phyloP scores from a whole-genome alignment of 2,329 filamentous ascomycete genomes.

The Cladosporium sp. region DNA sequence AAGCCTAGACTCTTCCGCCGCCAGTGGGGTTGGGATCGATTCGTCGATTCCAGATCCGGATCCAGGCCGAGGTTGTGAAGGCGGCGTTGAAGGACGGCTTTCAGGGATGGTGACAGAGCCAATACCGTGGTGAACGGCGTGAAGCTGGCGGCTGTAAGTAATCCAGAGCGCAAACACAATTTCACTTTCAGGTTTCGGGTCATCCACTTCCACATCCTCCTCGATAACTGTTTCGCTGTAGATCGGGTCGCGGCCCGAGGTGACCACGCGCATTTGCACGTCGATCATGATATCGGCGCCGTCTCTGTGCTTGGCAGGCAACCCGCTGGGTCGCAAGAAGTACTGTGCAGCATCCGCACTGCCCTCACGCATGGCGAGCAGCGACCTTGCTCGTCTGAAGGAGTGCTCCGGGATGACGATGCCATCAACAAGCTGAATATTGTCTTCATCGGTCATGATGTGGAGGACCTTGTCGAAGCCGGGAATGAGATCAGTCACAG shows the following conservation, averaged over 20 bases:
- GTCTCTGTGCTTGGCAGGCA: constrained; percentile 84
- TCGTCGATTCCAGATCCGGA: constrained; percentile 22
- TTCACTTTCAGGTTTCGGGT: constrained; percentile 62
- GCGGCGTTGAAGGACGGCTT: constrained; percentile 67
- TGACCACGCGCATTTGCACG: constrained; percentile 93
- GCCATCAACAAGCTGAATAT: constrained; percentile 81
- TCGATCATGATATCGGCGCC: constrained; percentile 91
- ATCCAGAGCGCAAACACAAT: constrained; percentile 96
- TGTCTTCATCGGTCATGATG: constrained; percentile 82
- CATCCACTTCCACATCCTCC: constrained; percentile 57
- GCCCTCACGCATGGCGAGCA: constrained; percentile 80
- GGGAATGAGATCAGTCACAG: constrained; percentile 78
- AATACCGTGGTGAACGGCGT: constrained; percentile 66
- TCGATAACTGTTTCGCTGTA: constrained; percentile 65
- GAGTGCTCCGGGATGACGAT: constrained; percentile 96
- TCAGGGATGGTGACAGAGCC: constrained; percentile 64
- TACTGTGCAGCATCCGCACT: constrained; percentile 72
- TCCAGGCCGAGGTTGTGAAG: constrained; percentile 62
- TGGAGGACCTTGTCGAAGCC: constrained; percentile 81
- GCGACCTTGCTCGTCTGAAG: constrained; percentile 83
- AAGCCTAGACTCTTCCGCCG: constrained; percentile 33
- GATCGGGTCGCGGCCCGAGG: constrained; percentile 70
- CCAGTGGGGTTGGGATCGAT: constrained; percentile 32
- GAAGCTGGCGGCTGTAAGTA: constrained; percentile 90
- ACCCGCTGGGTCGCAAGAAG: constrained; percentile 80